Conservation (phyloP, 2,329 filamentous ascomycete species). For the Cadophora luteo-olivacea region DNA sequence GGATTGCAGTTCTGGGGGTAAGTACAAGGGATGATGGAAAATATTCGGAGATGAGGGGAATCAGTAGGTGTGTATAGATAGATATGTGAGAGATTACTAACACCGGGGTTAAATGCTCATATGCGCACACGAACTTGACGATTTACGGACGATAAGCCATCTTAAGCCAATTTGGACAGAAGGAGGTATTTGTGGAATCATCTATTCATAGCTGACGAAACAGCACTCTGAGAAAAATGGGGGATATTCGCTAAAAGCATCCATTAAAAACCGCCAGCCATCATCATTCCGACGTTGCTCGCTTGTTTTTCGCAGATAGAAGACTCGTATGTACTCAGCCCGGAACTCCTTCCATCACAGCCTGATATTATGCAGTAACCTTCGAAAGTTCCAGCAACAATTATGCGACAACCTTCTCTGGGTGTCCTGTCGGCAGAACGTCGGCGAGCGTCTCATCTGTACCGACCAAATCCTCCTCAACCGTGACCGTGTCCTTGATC, state of each 20-base stretch:
- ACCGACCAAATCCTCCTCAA: constrained; percentile 85
- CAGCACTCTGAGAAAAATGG: background rate
- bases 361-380: background rate
- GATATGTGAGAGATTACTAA: too few species aligned
- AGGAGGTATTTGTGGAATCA: too few species aligned
- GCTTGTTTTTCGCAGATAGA: background rate
- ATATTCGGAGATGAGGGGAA: too few species aligned
- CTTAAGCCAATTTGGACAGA: too few species aligned
- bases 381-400: background rate
- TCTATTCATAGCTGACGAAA: background rate
- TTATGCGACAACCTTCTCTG: constrained; percentile 28
- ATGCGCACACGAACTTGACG: too few species aligned
- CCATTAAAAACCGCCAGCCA: background rate
- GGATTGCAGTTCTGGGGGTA: background rate
- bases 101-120: too few species aligned
- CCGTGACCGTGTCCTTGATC: constrained; percentile 79
- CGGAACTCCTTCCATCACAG: background rate
- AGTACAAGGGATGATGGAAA: background rate
- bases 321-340: background rate
- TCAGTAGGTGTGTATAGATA: too few species aligned
- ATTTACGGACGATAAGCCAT: too few species aligned
- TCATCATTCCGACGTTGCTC: background rate
- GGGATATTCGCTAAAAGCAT: constrained; percentile 5
- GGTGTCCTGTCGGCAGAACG: constrained; percentile 50
- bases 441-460: constrained; percentile 83